Evolutionary conservation across 768 basidiomycete genomes (phyloP).

Genomic region (Leccinum subtestaceum): DNA sequence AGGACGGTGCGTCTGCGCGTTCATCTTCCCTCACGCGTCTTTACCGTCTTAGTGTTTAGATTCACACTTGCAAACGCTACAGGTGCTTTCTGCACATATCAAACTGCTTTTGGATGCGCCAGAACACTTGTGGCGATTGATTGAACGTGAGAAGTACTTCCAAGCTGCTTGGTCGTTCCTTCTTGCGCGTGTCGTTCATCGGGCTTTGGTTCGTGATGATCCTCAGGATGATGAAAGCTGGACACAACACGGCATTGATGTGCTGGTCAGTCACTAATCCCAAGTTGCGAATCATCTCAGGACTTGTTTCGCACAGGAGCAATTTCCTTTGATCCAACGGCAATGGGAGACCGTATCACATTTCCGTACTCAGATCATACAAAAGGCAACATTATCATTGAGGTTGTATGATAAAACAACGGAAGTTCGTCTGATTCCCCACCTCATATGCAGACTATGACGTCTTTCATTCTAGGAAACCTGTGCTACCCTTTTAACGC

Average conservation of each 20-base stretch:
- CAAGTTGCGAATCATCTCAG: background rate
- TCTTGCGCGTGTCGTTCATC: constrained; percentile 80
- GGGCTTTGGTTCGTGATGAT: constrained; percentile 61
- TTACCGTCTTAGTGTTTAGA: constrained; percentile 39
- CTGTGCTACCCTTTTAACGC: constrained; percentile 75
- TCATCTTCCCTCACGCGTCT: background rate
- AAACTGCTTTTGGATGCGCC: constrained; percentile 91
- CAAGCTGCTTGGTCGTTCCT: constrained; percentile 88
- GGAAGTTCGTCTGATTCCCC: constrained; percentile 40
- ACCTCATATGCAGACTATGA: background rate
- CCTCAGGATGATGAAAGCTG: constrained; percentile 63
- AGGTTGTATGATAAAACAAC: constrained; percentile 54
- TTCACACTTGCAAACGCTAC: constrained; percentile 62
- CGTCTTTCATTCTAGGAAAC: constrained; percentile 46
- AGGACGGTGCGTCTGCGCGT: constrained; percentile 40
- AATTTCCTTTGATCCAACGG: constrained; percentile 84
- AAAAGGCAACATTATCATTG: constrained; percentile 81
- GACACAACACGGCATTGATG: constrained; percentile 58
- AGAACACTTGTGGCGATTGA: constrained; percentile 85
- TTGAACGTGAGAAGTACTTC: constrained; percentile 77
- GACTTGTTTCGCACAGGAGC: constrained; percentile 47
- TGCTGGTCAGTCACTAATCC: constrained; percentile 44
- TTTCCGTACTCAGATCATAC: constrained; percentile 85
- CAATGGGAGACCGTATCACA: constrained; percentile 92
- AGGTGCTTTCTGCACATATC: constrained; percentile 80